Evolutionary conservation across 2,329 filamentous ascomycete genomes (phyloP).

Genomic region (Penicillium brasilianum): DNA sequence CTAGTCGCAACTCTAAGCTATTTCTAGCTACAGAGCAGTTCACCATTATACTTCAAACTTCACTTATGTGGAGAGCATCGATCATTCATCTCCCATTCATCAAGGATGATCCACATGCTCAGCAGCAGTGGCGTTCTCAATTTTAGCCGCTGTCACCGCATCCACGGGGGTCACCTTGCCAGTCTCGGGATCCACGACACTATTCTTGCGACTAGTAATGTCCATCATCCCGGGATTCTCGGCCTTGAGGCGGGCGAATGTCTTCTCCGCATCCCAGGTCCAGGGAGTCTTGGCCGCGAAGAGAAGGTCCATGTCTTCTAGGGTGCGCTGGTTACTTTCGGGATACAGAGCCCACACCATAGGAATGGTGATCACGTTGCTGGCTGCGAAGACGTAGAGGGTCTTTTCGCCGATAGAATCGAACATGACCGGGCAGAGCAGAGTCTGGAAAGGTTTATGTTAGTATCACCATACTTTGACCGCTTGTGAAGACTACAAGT

Average conservation of each 20-base stretch:
- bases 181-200: conserved; percentile 40
- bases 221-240: conserved; percentile 61
- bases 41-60: background rate
- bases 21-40: background rate
- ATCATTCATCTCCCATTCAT: background rate
- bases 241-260: conserved; percentile 65
- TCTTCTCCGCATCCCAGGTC: conserved; percentile 73
- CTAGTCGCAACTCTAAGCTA: conserved; percentile 3
- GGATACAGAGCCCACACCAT: conserved; percentile 77
- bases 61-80: background rate
- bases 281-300: conserved; percentile 71
- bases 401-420: conserved; percentile 70
- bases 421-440: conserved; percentile 67
- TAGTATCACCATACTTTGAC: conserved; percentile 27
- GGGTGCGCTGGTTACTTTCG: conserved; percentile 72
- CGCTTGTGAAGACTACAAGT: background rate
- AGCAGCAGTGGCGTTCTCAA: conserved; percentile 4
- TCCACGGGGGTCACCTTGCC: conserved; percentile 28
- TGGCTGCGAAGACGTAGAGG: conserved; percentile 73
- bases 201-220: conserved; percentile 42
- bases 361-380: conserved; percentile 68
- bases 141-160: conserved; percentile 11
- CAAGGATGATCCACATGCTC: conserved; percentile 19
- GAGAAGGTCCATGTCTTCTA: conserved; percentile 76
- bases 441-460: conserved; percentile 37